phyloP scores from a whole-genome alignment of 2,329 filamentous ascomycete genomes.

The Paraphaeosphaeria minitans region DNA sequence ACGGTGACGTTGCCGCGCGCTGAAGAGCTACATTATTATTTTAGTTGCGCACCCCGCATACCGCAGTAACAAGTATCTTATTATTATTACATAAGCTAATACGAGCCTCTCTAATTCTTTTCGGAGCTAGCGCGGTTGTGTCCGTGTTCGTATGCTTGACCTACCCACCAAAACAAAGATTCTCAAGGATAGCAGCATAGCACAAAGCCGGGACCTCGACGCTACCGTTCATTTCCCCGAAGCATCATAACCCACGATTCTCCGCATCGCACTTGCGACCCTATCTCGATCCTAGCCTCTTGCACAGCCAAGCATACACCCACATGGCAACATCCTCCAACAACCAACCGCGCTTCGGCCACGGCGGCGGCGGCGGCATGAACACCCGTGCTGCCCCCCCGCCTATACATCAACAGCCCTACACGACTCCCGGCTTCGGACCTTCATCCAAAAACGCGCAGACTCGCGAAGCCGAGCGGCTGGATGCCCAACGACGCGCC shows the following conservation, averaged over 20 bases:
- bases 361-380: constrained; percentile 46
- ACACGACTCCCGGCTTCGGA: constrained; percentile 46
- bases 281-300: not conserved
- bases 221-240: not conserved
- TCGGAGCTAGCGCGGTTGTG: not conserved
- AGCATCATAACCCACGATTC: too few species aligned
- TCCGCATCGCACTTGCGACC: not conserved
- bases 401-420: constrained; percentile 28
- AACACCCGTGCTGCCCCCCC: constrained; percentile 9
- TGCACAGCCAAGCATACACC: not conserved
- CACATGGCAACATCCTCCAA: constrained; percentile 59
- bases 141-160: constrained; percentile 11
- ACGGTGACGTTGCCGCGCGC: not conserved
- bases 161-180: constrained; percentile 16
- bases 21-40: too few species aligned
- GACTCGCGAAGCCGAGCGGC: constrained; percentile 22
- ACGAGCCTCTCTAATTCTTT: too few species aligned
- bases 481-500: constrained; percentile 49
- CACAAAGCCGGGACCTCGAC: constrained; percentile 8
- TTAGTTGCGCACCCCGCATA: too few species aligned
- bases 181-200: constrained; percentile 4
- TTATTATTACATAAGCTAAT: too few species aligned
- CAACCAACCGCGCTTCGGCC: constrained; percentile 60
- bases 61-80: too few species aligned
- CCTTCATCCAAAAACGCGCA: constrained; percentile 49